These are phyloP conservation scores for Aureobasidium sp. DNA, from an alignment of 2,329 filamentous ascomycete genomes.

Conservation along the genomic window DNA sequence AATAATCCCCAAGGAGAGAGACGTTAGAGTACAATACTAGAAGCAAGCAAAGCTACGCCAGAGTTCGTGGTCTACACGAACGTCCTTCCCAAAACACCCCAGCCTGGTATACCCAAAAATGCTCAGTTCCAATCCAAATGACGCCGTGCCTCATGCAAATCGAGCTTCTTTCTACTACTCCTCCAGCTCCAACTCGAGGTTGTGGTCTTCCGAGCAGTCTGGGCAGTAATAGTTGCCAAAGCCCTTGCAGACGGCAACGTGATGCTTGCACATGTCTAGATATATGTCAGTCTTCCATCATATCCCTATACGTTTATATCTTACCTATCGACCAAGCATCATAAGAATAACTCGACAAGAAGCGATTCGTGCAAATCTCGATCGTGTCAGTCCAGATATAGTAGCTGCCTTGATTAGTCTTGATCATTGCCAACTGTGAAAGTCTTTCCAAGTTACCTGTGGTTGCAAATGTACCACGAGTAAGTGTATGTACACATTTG, in stretches of 20 bases:
- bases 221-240: slow-evolving; percentile 40
- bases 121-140: neutral
- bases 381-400: slow-evolving; percentile 42
- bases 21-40: neutral
- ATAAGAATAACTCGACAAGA: slow-evolving; percentile 41
- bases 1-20: slow-evolving; percentile 18
- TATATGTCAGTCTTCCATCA: neutral
- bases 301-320: neutral
- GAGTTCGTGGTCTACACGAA: neutral
- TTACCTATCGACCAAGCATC: slow-evolving; percentile 40
- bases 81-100: neutral
- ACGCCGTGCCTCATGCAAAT: neutral
- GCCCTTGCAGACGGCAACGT: slow-evolving; percentile 31
- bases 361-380: slow-evolving; percentile 39
- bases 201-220: slow-evolving; percentile 38
- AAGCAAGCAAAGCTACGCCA: neutral
- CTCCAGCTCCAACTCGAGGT: slow-evolving; percentile 37
- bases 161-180: slow-evolving; percentile 24
- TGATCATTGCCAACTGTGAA: too few relatives aligned
- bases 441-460: slow-evolving; percentile 17
- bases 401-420: slow-evolving; percentile 28
- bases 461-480: slow-evolving; percentile 42
- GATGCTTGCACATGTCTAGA: slow-evolving; percentile 35
- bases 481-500: slow-evolving; percentile 43
- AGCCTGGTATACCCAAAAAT: neutral